A percentile compares a stretch with the other conserved stretches of the same genome.
phyloP scores from a whole-genome alignment of 1,284 basidiomycete species.

The Ustilago vetiveriae region DNA sequence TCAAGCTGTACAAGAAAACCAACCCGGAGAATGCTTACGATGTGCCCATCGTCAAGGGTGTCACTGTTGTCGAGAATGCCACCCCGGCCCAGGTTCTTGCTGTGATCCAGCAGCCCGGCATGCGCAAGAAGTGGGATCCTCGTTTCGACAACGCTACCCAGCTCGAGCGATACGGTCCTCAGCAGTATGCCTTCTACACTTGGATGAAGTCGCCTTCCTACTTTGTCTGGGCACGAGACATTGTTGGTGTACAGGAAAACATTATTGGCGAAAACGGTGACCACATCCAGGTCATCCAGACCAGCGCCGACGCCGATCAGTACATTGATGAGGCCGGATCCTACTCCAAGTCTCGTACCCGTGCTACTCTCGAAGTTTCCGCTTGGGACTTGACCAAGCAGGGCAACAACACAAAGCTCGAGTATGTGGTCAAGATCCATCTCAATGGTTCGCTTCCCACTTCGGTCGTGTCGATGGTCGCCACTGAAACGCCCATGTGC shows the following conservation, averaged over 20 bases:
- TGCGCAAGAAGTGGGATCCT: constrained; percentile 62
- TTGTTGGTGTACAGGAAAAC: constrained; percentile 60
- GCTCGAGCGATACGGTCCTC: constrained; percentile 39
- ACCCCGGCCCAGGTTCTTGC: constrained; percentile 57
- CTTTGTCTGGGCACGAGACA: constrained; percentile 63
- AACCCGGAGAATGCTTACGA: constrained; percentile 53
- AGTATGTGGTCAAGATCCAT: constrained; percentile 62
- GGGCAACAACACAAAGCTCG: constrained; percentile 52
- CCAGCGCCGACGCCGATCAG: constrained; percentile 52
- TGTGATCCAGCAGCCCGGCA: constrained; percentile 57
- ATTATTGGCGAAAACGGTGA: constrained; percentile 26
- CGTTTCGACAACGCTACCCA: constrained; percentile 51
- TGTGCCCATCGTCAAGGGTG: constrained; percentile 56
- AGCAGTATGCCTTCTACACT: constrained; percentile 53
- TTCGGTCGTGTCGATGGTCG: constrained; percentile 51
- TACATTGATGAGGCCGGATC: constrained; percentile 56
- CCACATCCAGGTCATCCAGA: constrained; percentile 51
- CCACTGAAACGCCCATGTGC: constrained; percentile 63
- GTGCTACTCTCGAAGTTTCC: constrained; percentile 57
- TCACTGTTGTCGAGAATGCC: constrained; percentile 55
- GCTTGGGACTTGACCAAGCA: constrained; percentile 55
- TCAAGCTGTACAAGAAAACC: constrained; percentile 54
- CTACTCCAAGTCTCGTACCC: constrained; percentile 54
- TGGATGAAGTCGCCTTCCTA: constrained; percentile 59
- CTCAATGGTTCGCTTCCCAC: constrained; percentile 59